Percentiles rank a stretch among this genome's conserved stretches.
Conservation (phyloP, 805 yeast genomes). For the Teunomyces kruisii region DNA sequence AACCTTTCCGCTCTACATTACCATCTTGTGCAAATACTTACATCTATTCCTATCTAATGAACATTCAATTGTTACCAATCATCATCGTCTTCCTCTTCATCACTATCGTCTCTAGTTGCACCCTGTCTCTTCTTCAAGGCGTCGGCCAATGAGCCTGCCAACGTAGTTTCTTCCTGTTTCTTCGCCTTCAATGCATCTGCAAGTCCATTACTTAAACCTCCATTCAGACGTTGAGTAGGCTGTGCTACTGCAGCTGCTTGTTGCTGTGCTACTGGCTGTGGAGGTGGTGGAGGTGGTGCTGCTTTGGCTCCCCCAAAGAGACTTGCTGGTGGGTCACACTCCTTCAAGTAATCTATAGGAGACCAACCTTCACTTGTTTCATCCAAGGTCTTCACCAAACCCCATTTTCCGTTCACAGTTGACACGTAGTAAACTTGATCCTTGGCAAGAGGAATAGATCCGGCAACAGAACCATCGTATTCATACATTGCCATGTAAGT, state of each 20-base stretch:
- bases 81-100: constrained; percentile 68
- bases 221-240: constrained; percentile 7
- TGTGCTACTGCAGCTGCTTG: constrained; percentile 20
- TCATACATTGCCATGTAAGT: constrained; percentile 85
- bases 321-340: constrained; percentile 49
- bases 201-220: constrained; percentile 50
- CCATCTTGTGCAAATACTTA: not conserved
- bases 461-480: constrained; percentile 80
- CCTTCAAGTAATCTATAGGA: constrained; percentile 85
- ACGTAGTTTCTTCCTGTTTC: constrained; percentile 55
- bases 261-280: constrained; percentile 14
- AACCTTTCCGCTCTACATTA: no score
- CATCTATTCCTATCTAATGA: constrained; percentile 6
- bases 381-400: constrained; percentile 76
- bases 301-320: constrained; percentile 21
- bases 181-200: constrained; percentile 70
- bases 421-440: constrained; percentile 74
- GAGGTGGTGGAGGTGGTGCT: constrained; percentile 40
- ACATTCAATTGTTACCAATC: constrained; percentile 30
- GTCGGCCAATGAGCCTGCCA: constrained; percentile 87
- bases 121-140: constrained; percentile 73
- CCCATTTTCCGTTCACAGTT: constrained; percentile 89
- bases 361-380: constrained; percentile 93
- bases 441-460: constrained; percentile 74
- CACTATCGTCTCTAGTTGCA: constrained; percentile 67